Evolutionary conservation across 148 eudicot species (phyloP), one percentile per base, ranked within the genome.

Genomic region (Camellia granthamiana): DNA sequence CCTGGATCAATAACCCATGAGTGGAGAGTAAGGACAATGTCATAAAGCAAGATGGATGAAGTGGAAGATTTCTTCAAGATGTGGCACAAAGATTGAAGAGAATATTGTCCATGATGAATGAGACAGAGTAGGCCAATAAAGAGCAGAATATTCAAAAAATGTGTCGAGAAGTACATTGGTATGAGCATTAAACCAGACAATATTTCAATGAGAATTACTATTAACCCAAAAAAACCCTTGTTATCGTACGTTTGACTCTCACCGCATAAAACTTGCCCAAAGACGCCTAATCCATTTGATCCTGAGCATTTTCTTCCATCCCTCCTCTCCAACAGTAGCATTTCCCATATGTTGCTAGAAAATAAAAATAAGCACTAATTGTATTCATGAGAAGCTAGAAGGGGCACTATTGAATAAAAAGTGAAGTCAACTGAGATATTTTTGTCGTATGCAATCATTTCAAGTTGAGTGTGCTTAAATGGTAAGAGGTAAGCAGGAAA

Each of bases 61-160:
- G 41, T 5, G 16, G 62, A 52, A 30, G 16, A 55, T 38, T 55
- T 73, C 19, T 30, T 13, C 46, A 54, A 73, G 41, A 73, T 51
- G 60, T 52, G n/a, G n/a, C 76, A 30, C 41, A 72, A 6, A 0
- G 42, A 19, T 47, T 47, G 56, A 59, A 41, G 38, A 11, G 44
- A 72, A 72, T 72, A 43, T 51, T 72, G 61, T 54, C 18, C 43
- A 54, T 4, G 4, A 8, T 71, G 76, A 72, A 72, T 72, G 76
- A 21, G 1, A 72, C 60, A 51, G 54, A n/a, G 30, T 10, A 21
- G 11, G 61, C 44, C 61, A 52, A 72, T 47, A 72, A 54, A 52
- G 54, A 30, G 61, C 21, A 72, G 43, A 14, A 21, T 10, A n/a
- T 72, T 21, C 61, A 72, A 54, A 30, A 51, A 52, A 60, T 15